Evolutionary conservation across 495 filamentous ascomycete species (phyloP), one percentile per base, ranked within the genome.

Genomic region (Penicillium cataractarum): DNA sequence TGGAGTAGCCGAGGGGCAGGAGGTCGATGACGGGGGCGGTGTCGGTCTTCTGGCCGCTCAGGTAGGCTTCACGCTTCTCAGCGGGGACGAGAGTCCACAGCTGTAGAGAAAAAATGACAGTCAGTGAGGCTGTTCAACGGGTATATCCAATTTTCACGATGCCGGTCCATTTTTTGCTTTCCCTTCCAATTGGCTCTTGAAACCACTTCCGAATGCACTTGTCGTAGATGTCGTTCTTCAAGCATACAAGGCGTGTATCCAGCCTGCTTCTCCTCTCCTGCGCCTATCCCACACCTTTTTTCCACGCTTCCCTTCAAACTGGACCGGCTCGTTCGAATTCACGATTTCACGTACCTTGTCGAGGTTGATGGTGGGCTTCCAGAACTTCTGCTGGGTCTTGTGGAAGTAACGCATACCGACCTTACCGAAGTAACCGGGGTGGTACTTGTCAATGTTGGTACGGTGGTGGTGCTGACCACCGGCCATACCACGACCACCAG

Each of bases 391-490:
- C 69, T 86, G 82, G 74, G 87, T 86, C 83, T 91, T 92, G 85
- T 96, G 92, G 89, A 96, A 85, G 84, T 95, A 92, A 66, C 93
- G 83, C 93, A 96, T 97, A 84, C 92, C 92, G 63, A 97, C 92
- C 84, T 97, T 97, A 80, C 93, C 93, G 82, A 96, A 97, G 89
- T 96, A 96, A 89, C 91, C 92, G 21, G 90, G 90, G 81, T 94
- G 91, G 88, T 90, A 93, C 82, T 95, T 95, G 82, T 96, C 92
- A 70, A 96, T 82, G 83, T 96, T 97, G 71, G 92, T 97, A 65
- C 90, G 82, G 86, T 95, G 92, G 84, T 97, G 93, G 83, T 97
- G 93, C 82, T 80, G 78, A 84, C 92, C 93, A 92, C 92, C 93
- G 77, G 93, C 93, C 83, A 96, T 89, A 92, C 91, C 92, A 78